Percentiles rank a stretch among this genome's conserved stretches.
Evolutionary conservation across 2,329 filamentous ascomycete species (phyloP).

Genomic region (Aspergillus sp.): DNA sequence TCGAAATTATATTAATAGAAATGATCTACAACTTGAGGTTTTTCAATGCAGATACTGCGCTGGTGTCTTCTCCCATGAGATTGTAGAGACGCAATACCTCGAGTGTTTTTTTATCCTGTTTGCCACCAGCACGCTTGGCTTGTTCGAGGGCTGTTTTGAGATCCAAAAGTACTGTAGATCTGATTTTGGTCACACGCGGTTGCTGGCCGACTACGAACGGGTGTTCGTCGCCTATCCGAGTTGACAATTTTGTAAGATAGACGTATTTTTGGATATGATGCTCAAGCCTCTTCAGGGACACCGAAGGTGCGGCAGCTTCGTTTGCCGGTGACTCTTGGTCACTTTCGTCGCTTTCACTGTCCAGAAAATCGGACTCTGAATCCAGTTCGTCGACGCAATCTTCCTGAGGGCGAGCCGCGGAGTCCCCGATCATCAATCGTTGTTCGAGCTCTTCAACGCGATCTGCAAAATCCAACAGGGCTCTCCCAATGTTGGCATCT

Average conservation of each 20-base stretch:
- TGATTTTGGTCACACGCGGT: conserved; percentile 52
- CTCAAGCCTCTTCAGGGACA: conserved; percentile 45
- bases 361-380: conserved; percentile 31
- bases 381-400: conserved; percentile 18
- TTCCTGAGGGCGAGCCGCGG: conserved; percentile 13
- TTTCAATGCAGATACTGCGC: conserved; percentile 56
- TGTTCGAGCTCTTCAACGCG: conserved; percentile 58
- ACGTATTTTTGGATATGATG: conserved; percentile 56
- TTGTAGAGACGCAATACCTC: conserved; percentile 57
- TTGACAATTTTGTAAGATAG: conserved; percentile 49
- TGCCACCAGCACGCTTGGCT: conserved; percentile 37
- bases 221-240: conserved; percentile 52
- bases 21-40: conserved; percentile 29
- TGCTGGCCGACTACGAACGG: conserved; percentile 60
- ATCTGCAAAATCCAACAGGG: conserved; percentile 41
- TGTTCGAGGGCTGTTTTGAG: conserved; percentile 60
- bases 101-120: conserved; percentile 41
- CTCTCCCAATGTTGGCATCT: conserved; percentile 59
- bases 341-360: conserved; percentile 27
- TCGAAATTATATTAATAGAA: not conserved
- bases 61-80: conserved; percentile 55
- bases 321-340: conserved; percentile 39
- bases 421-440: conserved; percentile 61
- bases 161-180: conserved; percentile 61
- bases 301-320: conserved; percentile 23